Evolutionary conservation across 805 yeast species (phyloP).

Genomic region (Candida ortonii): DNA sequence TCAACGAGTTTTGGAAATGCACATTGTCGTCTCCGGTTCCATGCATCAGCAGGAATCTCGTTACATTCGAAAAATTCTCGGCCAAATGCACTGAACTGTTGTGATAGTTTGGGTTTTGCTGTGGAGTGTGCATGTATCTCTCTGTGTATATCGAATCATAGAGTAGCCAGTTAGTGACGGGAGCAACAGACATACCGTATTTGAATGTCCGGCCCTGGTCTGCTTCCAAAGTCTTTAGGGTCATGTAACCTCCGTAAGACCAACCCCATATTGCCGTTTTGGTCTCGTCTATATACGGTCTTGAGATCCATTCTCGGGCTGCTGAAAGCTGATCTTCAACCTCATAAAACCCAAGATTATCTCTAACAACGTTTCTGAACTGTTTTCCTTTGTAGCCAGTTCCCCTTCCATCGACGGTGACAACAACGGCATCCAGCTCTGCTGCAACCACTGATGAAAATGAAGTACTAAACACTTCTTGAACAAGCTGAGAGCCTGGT

Average conservation of each 20-base stretch:
- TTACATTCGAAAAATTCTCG: constrained; percentile 50
- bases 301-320: constrained; percentile 66
- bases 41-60: constrained; percentile 83
- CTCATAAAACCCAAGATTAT: constrained; percentile 77
- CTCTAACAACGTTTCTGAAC: constrained; percentile 78
- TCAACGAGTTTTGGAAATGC: constrained; percentile 85
- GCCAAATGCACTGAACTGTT: constrained; percentile 55
- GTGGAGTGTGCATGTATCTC: constrained; percentile 87
- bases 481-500: constrained; percentile 86
- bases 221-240: constrained; percentile 81
- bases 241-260: constrained; percentile 96
- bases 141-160: constrained; percentile 95
- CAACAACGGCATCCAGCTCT: constrained; percentile 77
- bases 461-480: constrained; percentile 52
- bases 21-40: constrained; percentile 98
- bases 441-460: constrained; percentile 80
- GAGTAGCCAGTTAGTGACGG: constrained; percentile 91
- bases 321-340: constrained; percentile 84
- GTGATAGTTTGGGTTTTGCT: constrained; percentile 56
- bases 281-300: constrained; percentile 61
- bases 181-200: constrained; percentile 95
- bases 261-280: constrained; percentile 94
- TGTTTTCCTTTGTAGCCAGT: constrained; percentile 84
- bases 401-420: constrained; percentile 95
- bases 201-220: constrained; percentile 75